Evolutionary conservation across 805 yeast genomes (phyloP).

Genomic region (Dipodascus geniculatus): DNA sequence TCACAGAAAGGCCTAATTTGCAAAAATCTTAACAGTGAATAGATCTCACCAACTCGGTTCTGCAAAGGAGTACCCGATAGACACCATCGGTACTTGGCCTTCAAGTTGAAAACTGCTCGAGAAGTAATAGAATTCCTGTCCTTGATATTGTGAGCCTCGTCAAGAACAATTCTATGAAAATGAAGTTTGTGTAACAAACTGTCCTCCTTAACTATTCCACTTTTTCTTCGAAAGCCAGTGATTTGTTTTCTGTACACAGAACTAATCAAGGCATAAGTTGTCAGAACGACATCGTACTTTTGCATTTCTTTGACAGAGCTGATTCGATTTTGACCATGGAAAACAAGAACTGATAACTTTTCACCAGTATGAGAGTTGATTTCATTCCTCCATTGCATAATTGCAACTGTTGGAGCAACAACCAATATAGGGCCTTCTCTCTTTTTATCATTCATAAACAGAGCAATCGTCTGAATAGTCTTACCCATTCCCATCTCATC

Average conservation of each 20-base stretch:
- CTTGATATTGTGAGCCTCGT: slow-evolving; percentile 96
- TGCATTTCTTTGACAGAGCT: slow-evolving; percentile 36
- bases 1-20: slow-evolving; percentile 75
- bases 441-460: slow-evolving; percentile 56
- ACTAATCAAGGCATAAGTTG: slow-evolving; percentile 89
- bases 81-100: slow-evolving; percentile 76
- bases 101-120: slow-evolving; percentile 69
- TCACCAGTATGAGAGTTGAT: slow-evolving; percentile 76
- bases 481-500: slow-evolving; percentile 99
- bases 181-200: slow-evolving; percentile 62
- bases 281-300: slow-evolving; percentile 66
- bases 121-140: slow-evolving; percentile 92
- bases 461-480: slow-evolving; percentile 89
- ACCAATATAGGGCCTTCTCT: slow-evolving; percentile 50
- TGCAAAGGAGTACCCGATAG: slow-evolving; percentile 94
- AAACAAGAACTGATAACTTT: slow-evolving; percentile 53
- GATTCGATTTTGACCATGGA: slow-evolving; percentile 78
- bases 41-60: slow-evolving; percentile 92
- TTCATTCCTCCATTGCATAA: slow-evolving; percentile 96
- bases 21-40: slow-evolving; percentile 79
- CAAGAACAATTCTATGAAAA: slow-evolving; percentile 79
- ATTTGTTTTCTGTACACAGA: slow-evolving; percentile 72
- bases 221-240: slow-evolving; percentile 71
- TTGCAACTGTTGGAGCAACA: slow-evolving; percentile 96
- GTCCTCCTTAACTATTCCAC: slow-evolving; percentile 57